Percentiles rank a stretch among this genome's conserved stretches.
These are phyloP conservation scores for Neurospora sp. DNA, from an alignment of 495 filamentous ascomycete genomes.

Conservation along the genomic window DNA sequence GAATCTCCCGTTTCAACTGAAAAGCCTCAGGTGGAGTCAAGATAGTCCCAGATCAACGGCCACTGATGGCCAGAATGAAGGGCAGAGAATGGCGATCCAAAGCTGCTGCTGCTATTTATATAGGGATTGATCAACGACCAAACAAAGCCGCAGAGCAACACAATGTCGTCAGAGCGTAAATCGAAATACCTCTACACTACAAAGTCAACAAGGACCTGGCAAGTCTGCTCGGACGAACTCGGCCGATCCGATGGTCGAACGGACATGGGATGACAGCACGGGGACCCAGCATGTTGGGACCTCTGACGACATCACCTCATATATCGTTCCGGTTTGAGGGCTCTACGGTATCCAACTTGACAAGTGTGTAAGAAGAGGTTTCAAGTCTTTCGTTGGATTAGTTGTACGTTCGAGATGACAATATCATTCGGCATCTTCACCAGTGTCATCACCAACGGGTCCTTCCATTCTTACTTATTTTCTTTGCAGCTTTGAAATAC, in stretches of 20 bases:
- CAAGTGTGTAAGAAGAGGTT: background rate
- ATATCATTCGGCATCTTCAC: background rate
- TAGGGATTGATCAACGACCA: background rate
- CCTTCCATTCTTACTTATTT: background rate
- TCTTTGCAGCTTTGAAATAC: background rate
- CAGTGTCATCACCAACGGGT: background rate
- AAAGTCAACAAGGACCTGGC: background rate
- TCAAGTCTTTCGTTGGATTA: background rate
- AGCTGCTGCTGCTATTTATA: background rate
- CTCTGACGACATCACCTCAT: background rate
- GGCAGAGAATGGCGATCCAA: background rate
- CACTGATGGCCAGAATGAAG: background rate
- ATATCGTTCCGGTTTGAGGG: background rate
- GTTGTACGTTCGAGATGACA: background rate
- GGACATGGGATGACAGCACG: background rate
- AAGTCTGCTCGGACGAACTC: background rate
- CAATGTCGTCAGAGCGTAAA: background rate
- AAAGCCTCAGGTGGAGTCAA: background rate
- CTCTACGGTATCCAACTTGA: too few species aligned
- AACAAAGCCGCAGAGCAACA: background rate
- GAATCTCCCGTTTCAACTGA: background rate
- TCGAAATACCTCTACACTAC: background rate
- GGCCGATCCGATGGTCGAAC: background rate
- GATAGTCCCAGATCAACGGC: background rate
- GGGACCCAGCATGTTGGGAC: background rate